These are phyloP conservation scores for Aphanomyces stellatus DNA, from an alignment of 352 stramenopile species.

Conservation along the genomic window DNA sequence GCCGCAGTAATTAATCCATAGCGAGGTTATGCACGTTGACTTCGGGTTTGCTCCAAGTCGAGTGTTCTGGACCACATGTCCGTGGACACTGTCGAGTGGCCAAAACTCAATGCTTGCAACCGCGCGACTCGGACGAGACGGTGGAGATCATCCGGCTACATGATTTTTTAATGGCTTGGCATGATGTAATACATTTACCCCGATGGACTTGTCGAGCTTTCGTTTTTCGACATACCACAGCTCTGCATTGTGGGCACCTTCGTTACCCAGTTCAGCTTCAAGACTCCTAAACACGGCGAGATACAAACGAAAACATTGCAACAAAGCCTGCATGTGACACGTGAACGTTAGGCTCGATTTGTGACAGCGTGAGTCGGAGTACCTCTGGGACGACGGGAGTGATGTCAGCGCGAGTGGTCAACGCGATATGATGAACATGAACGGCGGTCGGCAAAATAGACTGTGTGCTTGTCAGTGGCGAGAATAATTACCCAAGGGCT, in stretches of 20 bases:
- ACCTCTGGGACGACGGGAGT: background rate
- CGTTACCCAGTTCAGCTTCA: slow-evolving; percentile 52
- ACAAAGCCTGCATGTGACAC: slow-evolving; percentile 25
- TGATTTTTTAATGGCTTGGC: slow-evolving; percentile 4
- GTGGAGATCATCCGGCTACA: slow-evolving; percentile 65
- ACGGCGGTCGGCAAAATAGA: background rate
- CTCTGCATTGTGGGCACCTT: slow-evolving; percentile 65
- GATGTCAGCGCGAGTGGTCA: background rate
- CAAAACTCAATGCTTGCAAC: slow-evolving; percentile 55
- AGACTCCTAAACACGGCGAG: slow-evolving; percentile 46
- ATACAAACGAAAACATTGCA: slow-evolving; percentile 64
- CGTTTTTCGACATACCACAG: slow-evolving; percentile 69
- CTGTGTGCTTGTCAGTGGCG: background rate
- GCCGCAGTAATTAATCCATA: background rate
- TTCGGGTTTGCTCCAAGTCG: slow-evolving; percentile 37
- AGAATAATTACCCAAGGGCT: background rate
- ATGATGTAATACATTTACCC: slow-evolving; percentile 30
- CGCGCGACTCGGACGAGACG: slow-evolving; percentile 64
- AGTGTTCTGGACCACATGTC: slow-evolving; percentile 45
- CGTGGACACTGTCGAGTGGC: slow-evolving; percentile 40
- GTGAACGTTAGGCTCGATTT: no score
- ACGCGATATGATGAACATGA: no score
- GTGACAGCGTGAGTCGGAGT: no score
- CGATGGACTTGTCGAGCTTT: slow-evolving; percentile 57
- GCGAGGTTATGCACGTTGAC: slow-evolving; percentile 28